Evolutionary conservation across 257 asterid genomes (phyloP), one percentile per base, ranked within the genome.

Genomic region (Ilex aquifolium): DNA sequence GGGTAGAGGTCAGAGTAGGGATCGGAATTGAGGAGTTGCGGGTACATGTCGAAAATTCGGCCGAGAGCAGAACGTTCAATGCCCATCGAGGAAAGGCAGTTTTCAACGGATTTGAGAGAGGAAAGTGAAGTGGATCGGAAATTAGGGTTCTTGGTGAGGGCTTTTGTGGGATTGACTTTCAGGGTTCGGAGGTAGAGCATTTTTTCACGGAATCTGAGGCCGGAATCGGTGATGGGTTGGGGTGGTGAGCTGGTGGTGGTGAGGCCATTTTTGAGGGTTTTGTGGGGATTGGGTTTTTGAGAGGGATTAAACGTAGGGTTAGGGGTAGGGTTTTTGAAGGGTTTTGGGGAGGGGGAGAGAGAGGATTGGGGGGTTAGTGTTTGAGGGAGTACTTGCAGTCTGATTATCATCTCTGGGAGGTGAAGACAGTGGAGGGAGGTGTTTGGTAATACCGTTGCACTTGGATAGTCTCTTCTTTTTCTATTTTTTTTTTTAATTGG

Each of bases 41-140:
- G 98, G 79, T 72, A 68, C 98, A 88, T 91, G 73, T 91, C 95
- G 54, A 91, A 85, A 42, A 88, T 81, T 10, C 95, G 88, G 61
- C 91, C 85, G 56, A 70, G 59, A 68, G 88, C 79, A 16, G 95
- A 53, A 61, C 50, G 68, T 4, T 82, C 84, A 64, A 91, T 75
- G 46, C 91, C 95, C 86, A 84, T 88, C 10, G 94, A 88, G n/a
- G 79, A 77, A 51, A 91, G 88, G 73, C 88, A 91, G 64, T 65
- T 64, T 4, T 82, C 74, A 61, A 86, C 52, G 66, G 96, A 80
- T 63, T 76, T 80, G 56, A 85, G 65, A 5, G 89, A 61, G 57
- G 95, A 72, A 51, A 91, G 77, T 9, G 83, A 81, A 12, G 88
- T 81, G 4, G 89, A 78, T 9, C 95, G 93, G 44, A 91, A 65